phyloP scores from a whole-genome alignment of 2,329 filamentous ascomycete species.

The Xylariaceae sp. region DNA sequence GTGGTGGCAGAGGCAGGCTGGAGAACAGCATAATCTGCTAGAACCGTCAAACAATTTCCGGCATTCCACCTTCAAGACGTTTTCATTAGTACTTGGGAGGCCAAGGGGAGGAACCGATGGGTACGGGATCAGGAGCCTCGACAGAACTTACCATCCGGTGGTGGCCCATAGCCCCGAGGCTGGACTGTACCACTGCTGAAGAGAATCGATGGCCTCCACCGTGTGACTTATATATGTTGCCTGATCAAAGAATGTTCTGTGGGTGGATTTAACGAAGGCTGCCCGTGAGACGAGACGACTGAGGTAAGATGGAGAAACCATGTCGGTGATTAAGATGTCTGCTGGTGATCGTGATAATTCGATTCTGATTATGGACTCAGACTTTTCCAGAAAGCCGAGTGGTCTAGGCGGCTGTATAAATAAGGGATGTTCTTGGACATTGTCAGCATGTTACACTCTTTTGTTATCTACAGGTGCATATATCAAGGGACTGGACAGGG shows the following conservation, averaged over 20 bases:
- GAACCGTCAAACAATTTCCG: neutral
- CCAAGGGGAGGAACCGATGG: too few relatives aligned
- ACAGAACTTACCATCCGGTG: neutral
- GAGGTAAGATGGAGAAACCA: neutral
- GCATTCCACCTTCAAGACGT: neutral
- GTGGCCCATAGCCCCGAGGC: neutral
- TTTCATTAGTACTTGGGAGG: too few relatives aligned
- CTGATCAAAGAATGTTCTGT: neutral
- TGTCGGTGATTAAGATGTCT: neutral
- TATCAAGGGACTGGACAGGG: too few relatives aligned
- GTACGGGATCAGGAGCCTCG: too few relatives aligned
- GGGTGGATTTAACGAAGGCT: neutral
- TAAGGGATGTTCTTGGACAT: too few relatives aligned
- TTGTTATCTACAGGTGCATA: too few relatives aligned
- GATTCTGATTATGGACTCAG: too few relatives aligned
- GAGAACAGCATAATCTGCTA: slow-evolving; percentile 17
- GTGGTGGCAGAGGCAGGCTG: slow-evolving; percentile 11
- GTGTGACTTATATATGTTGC: neutral
- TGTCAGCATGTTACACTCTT: too few relatives aligned
- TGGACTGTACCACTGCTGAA: neutral
- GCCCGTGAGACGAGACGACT: neutral
- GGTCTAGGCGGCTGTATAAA: slow-evolving; percentile 47
- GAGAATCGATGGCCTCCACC: neutral
- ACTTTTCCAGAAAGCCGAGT: slow-evolving; percentile 58
- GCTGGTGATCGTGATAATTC: too few relatives aligned